These are phyloP conservation scores for Fraxinus xanthoxyloides DNA, from an alignment of 305 asterid genomes.

Conservation along the genomic window DNA sequence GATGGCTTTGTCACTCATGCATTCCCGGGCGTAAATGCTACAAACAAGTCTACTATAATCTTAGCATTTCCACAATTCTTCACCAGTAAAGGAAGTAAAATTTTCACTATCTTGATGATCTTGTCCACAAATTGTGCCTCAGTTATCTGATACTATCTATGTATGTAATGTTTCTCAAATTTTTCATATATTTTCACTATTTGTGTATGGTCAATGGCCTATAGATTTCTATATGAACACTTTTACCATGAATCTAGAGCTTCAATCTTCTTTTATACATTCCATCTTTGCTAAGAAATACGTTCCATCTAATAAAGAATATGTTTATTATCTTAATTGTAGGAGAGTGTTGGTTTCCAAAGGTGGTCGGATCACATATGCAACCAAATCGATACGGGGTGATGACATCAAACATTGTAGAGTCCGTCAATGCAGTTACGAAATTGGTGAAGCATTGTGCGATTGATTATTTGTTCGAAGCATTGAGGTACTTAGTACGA, in stretches of 20 bases:
- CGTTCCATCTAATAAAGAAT: too few relatives aligned
- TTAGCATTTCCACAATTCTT: background rate
- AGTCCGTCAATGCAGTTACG: too few relatives aligned
- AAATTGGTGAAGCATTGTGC: too few relatives aligned
- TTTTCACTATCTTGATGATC: too few relatives aligned
- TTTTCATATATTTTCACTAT: background rate
- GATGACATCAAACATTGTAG: too few relatives aligned
- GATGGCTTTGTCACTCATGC: background rate
- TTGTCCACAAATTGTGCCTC: background rate
- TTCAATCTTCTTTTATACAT: background rate
- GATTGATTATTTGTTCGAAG: too few relatives aligned
- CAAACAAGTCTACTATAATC: background rate
- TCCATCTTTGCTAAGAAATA: background rate
- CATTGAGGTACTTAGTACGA: too few relatives aligned
- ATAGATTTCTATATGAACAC: background rate
- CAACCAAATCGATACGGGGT: too few relatives aligned
- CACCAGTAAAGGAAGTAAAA: background rate
- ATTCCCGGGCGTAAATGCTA: background rate
- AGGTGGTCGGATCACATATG: too few relatives aligned
- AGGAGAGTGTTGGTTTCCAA: too few relatives aligned
- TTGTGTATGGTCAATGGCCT: background rate
- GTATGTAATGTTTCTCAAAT: background rate
- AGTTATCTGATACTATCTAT: background rate
- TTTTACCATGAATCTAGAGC: background rate
- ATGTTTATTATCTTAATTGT: too few relatives aligned